phyloP scores from a whole-genome alignment of 176 grass and related monocot genomes.

The Hordeum vulgare region DNA sequence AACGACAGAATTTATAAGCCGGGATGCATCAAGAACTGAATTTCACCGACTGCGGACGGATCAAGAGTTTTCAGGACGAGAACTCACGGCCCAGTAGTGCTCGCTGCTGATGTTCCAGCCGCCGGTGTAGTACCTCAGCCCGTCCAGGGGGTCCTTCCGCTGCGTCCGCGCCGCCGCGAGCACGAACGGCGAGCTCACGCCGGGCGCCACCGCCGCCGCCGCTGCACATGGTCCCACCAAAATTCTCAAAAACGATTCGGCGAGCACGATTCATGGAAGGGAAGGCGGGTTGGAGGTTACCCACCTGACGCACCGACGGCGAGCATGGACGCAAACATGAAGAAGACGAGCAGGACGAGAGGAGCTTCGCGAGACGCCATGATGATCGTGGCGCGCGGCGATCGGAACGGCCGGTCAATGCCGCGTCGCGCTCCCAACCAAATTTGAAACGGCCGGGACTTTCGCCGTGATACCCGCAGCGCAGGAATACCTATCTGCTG shows the following conservation, averaged over 20 bases:
- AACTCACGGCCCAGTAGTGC: constrained; percentile 76
- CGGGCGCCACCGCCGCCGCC: background rate
- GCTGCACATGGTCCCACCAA: background rate
- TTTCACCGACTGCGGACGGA: background rate
- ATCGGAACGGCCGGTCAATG: background rate
- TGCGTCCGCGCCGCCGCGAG: constrained; percentile 65
- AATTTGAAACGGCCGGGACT: background rate
- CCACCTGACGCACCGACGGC: background rate
- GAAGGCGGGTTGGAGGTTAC: background rate
- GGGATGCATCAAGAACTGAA: background rate
- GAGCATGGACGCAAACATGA: background rate
- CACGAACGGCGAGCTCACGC: constrained; percentile 38
- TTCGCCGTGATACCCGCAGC: background rate
- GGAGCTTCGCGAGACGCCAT: background rate
- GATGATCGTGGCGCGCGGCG: background rate
- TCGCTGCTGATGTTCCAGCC: constrained; percentile 91
- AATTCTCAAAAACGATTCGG: background rate
- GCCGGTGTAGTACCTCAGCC: constrained; percentile 51
- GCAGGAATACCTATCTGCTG: background rate
- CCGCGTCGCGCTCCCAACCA: background rate
- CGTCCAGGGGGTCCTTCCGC: constrained; percentile 70
- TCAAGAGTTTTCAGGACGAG: background rate
- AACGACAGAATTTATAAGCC: background rate
- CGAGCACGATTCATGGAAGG: background rate
- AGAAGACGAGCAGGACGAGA: background rate